Conservation (phyloP, 106 monocot genomes). For the Platanthera zijinensis region DNA sequence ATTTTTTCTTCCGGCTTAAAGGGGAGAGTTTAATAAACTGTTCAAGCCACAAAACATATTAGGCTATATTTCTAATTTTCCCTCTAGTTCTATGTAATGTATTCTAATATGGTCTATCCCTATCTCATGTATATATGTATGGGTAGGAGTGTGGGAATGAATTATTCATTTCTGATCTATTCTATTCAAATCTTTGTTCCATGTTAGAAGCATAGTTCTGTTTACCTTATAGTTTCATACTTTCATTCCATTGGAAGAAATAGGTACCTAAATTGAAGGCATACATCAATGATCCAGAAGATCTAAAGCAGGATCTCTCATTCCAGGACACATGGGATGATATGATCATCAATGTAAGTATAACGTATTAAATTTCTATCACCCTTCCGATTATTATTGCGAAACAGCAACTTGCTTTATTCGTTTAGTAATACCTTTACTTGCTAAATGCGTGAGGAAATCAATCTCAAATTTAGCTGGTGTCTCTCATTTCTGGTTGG, state of each 20-base stretch:
- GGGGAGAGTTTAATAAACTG: too few species aligned
- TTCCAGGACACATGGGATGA: slow-evolving; percentile 96
- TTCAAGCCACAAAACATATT: too few species aligned
- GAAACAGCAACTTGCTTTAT: neutral
- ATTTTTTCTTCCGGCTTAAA: too few species aligned
- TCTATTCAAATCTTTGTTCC: neutral
- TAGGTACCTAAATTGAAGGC: slow-evolving; percentile 98
- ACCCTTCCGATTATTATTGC: neutral
- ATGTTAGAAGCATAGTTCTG: neutral
- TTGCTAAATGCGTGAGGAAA: neutral
- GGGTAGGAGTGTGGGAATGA: too few species aligned
- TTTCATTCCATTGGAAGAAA: slow-evolving; percentile 30
- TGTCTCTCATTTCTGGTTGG: neutral
- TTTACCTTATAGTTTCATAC: slow-evolving; percentile 18
- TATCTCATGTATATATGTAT: too few species aligned
- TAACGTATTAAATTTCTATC: slow-evolving; percentile 10
- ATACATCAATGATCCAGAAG: slow-evolving; percentile 90
- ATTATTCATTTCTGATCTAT: too few species aligned
- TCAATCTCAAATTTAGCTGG: neutral
- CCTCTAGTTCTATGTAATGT: too few species aligned
- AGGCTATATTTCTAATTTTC: too few species aligned
- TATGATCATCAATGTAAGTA: slow-evolving; percentile 90
- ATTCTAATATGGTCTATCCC: too few species aligned
- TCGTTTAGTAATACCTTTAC: neutral
- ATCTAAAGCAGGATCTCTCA: slow-evolving; percentile 71